Conservation (phyloP, 768 basidiomycete species). For the Tubosaeta sp. region DNA sequence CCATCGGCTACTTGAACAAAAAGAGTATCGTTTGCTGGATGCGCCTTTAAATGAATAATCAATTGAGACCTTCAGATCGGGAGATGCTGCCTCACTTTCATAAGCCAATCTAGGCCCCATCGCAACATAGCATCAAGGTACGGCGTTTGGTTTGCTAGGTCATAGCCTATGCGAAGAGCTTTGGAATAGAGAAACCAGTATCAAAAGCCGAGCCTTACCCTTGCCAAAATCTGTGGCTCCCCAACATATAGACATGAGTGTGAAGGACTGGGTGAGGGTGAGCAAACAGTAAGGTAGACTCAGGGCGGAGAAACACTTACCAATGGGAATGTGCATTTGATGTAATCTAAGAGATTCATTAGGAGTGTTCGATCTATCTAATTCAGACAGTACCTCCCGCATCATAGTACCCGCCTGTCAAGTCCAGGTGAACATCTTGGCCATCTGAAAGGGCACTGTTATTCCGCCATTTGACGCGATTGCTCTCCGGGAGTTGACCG, state of each 20-base stretch:
- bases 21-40: conserved; percentile 67
- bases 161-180: conserved; percentile 53
- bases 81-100: conserved; percentile 53
- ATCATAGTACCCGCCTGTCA: conserved; percentile 89
- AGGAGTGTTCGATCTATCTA: background rate
- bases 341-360: conserved; percentile 55
- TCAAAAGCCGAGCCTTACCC: conserved; percentile 39
- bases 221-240: conserved; percentile 80
- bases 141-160: conserved; percentile 77
- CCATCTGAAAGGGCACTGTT: conserved; percentile 77
- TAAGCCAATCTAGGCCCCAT: conserved; percentile 91
- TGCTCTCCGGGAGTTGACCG: conserved; percentile 61
- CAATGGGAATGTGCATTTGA: conserved; percentile 84
- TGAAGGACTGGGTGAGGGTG: conserved; percentile 53
- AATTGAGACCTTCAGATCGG: background rate
- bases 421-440: conserved; percentile 62
- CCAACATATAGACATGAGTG: conserved; percentile 87
- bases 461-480: conserved; percentile 86
- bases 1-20: conserved; percentile 74
- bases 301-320: conserved; percentile 35
- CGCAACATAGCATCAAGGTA: conserved; percentile 91
- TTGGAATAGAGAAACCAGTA: background rate
- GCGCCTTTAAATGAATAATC: conserved; percentile 51
- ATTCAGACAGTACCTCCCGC: conserved; percentile 64
- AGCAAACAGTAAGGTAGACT: background rate